phyloP scores from a whole-genome alignment of 257 asterid genomes.

The Cruciata laevipes region DNA sequence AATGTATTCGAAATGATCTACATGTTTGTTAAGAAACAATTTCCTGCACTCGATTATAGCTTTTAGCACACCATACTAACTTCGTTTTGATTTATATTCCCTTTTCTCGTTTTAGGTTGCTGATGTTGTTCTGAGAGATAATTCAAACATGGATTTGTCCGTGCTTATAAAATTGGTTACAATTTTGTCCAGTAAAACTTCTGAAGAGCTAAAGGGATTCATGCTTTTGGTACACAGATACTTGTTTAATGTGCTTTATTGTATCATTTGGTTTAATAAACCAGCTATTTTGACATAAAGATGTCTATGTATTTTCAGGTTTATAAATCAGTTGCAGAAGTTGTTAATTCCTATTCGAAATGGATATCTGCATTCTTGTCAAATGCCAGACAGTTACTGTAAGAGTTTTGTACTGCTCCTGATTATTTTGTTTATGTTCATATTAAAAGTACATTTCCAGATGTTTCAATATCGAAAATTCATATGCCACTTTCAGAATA shows the following conservation, averaged over 20 bases:
- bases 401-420: slow-evolving; percentile 26
- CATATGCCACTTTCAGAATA: slow-evolving; percentile 51
- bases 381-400: slow-evolving; percentile 58
- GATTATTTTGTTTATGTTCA: background rate
- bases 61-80: background rate
- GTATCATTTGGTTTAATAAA: background rate
- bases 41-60: background rate
- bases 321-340: slow-evolving; percentile 74
- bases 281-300: slow-evolving; percentile 12
- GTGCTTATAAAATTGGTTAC: slow-evolving; percentile 49
- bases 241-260: slow-evolving; percentile 7
- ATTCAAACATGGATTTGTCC: slow-evolving; percentile 52
- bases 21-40: background rate
- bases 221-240: slow-evolving; percentile 55
- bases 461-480: slow-evolving; percentile 14
- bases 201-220: slow-evolving; percentile 56
- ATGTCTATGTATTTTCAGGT: slow-evolving; percentile 39
- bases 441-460: background rate
- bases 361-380: slow-evolving; percentile 56
- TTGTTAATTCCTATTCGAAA: slow-evolving; percentile 73
- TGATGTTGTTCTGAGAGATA: slow-evolving; percentile 65
- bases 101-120: slow-evolving; percentile 51
- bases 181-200: slow-evolving; percentile 54
- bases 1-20: background rate
- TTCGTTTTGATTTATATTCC: slow-evolving; percentile 14